Evolutionary conservation across 2,329 filamentous ascomycete genomes (phyloP), one percentile per base, ranked within the genome.

Genomic region (Pseudogymnoascus sp.): DNA sequence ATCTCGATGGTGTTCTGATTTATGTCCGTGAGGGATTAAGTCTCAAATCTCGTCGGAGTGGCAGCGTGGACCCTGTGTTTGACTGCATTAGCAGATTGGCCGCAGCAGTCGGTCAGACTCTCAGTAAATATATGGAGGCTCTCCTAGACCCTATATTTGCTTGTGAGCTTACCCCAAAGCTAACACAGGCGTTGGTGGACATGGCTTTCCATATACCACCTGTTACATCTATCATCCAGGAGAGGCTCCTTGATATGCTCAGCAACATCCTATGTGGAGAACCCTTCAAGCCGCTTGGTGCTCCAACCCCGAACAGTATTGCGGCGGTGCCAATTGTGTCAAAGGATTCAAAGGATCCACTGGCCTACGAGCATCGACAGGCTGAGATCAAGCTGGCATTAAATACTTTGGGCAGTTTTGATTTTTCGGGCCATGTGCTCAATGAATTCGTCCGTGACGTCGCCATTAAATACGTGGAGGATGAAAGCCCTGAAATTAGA

Each of bases 391-490:
- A 96, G 67, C 81, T 99, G 61, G 95, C 95, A 3, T 82, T 99
- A 14, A 93, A 96, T 71, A 99, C 96, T 0, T 81, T 99, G 0
- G 96, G 95, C n/a, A 97, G 92, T 73, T 99, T 99, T 71, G 95
- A 99, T 74, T 99, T 99, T 72, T 88, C 83, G 62, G 88, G 91
- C 1, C 92, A 97, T 71, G 89, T 97, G 14, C 79, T 99, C 14
- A 99, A 99, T 71, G 96, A 99, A 74, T 99, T 99, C 69, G 95
- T 99, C 29, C 90, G 95, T 24, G 95, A 99, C 73, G 95, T 99
- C 60, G 95, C 96, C 3, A 96, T 99, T 72, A 95, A 93, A 74
- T 99, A 97, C 70, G 93, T 99, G 44, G 93, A 99, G 69, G 95
- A 96, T 67, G 93, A 97, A 69, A 96, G 96, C 70, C 83, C 91